Evolutionary conservation across 2,329 filamentous ascomycete species (phyloP), one percentile per base, ranked within the genome.

Genomic region (Balansia obtecta): DNA sequence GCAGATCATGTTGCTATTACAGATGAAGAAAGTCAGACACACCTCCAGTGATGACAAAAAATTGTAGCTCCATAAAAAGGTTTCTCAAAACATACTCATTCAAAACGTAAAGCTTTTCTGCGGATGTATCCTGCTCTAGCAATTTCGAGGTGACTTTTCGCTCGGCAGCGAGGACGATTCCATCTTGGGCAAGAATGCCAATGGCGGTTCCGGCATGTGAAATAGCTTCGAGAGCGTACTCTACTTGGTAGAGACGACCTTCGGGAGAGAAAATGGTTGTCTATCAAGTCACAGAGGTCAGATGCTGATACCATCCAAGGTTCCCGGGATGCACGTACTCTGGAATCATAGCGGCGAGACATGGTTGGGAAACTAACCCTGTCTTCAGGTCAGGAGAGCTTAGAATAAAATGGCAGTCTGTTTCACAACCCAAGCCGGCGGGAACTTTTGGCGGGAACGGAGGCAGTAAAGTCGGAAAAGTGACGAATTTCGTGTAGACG

Each of bases 211-310:
- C 93, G 59, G 93, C 93, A 64, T 98, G 93, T 58, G 93, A 98
- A 66, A 98, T 98, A 66, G 93, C 93, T 71, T 98, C 93, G 48
- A 98, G 82, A 27, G 93, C 94, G 78, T 98, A 98, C 80, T 98
- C 93, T 63, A 98, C 93, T 73, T 98, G 93, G 71, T 98, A 98
- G 54, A 98, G 81, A 65, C 93, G 90, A 57, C 93, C 93, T 75
- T 98, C 93, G 53, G 93, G 93, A 54, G 93, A 98, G 83, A 98
- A 98, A 80, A 98, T 98, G 68, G 93, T 98, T 62, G 93, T 98
- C 90, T 95, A 62, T 45, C 43, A 20, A 13, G 45, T 3, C 10
- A 22, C 20, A 45, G 4, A 32, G 12, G 32, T 51, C 34, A 53
- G 52, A 16, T 42, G n/a, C 30, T 27, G 34, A 40, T 46, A 46